Evolutionary conservation across 2,329 filamentous ascomycete genomes (phyloP).

Genomic region (Colletotrichum eleusines): DNA sequence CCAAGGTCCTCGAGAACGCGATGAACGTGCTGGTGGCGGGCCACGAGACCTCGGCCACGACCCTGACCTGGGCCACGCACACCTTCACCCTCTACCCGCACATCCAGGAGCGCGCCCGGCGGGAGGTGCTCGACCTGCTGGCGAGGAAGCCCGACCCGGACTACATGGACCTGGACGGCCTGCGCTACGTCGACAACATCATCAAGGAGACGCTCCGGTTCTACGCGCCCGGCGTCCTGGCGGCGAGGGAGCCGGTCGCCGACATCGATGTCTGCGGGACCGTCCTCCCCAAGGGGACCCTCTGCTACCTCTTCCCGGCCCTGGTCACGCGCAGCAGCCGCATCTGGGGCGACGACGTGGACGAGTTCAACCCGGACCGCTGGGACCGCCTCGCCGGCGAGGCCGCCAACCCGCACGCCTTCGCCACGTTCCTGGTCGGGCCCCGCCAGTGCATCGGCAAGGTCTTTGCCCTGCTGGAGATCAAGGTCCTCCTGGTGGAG

Average conservation of each 20-base stretch:
- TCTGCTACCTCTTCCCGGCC: conserved; percentile 51
- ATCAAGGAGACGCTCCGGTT: conserved; percentile 58
- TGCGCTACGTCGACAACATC: conserved; percentile 57
- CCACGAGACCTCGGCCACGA: conserved; percentile 58
- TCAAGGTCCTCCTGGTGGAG: conserved; percentile 53
- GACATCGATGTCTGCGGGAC: conserved; percentile 52
- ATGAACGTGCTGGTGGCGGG: conserved; percentile 59
- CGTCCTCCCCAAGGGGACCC: conserved; percentile 52
- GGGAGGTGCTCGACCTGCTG: conserved; percentile 56
- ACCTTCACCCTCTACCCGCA: conserved; percentile 52
- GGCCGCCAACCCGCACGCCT: conserved; percentile 48
- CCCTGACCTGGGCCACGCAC: conserved; percentile 57
- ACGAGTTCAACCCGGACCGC: conserved; percentile 53
- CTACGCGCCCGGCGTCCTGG: conserved; percentile 53
- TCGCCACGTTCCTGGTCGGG: conserved; percentile 53
- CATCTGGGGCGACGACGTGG: conserved; percentile 55
- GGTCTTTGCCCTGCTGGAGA: conserved; percentile 52
- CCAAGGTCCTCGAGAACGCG: conserved; percentile 54
- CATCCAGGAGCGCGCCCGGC: conserved; percentile 53
- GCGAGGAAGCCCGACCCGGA: conserved; percentile 53
- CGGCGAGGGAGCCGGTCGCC: conserved; percentile 48
- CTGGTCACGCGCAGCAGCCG: conserved; percentile 52
- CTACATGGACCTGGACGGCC: conserved; percentile 52
- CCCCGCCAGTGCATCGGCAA: conserved; percentile 55
- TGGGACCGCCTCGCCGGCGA: conserved; percentile 49